Evolutionary conservation across 2,329 filamentous ascomycete species (phyloP).

Genomic region (Aureobasidium subglaciale): DNA sequence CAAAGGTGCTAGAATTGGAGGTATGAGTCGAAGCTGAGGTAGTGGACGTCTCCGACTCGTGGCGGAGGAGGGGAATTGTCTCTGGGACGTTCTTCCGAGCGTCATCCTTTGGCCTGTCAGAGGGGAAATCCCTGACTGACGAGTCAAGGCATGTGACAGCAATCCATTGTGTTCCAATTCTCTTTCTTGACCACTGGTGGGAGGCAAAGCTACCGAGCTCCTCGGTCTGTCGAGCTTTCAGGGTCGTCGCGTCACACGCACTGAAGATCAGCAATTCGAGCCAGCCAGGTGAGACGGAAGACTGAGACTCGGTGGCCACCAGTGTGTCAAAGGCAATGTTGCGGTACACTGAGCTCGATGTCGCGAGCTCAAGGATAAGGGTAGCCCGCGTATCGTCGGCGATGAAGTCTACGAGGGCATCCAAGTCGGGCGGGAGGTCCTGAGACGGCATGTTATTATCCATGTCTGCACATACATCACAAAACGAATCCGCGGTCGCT

Average conservation of each 20-base stretch:
- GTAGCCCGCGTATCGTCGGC: not conserved
- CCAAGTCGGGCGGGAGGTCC: not conserved
- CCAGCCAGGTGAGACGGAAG: not conserved
- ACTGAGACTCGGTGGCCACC: not conserved
- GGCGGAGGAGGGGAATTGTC: not conserved
- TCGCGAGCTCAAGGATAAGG: not conserved
- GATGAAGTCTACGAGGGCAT: constrained; percentile 6
- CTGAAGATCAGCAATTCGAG: not conserved
- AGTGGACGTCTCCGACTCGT: not conserved
- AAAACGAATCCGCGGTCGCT: not conserved
- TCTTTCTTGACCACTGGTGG: not conserved
- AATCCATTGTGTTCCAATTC: not conserved
- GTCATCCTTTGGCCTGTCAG: too few species aligned
- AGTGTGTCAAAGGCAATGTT: constrained; percentile 1
- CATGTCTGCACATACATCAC: not conserved
- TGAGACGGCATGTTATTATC: not conserved
- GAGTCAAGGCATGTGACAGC: not conserved
- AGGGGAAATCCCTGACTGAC: too few species aligned
- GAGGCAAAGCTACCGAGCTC: not conserved
- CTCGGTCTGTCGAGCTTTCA: too few species aligned
- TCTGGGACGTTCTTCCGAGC: too few species aligned
- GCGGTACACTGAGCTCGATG: not conserved
- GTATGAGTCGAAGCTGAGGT: not conserved
- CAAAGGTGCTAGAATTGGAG: not conserved
- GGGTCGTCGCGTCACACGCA: not conserved